A percentile compares a stretch with the other conserved stretches of the same genome.
Conservation (phyloP, 495 filamentous ascomycete genomes). For the Cairneyella variabilis region DNA sequence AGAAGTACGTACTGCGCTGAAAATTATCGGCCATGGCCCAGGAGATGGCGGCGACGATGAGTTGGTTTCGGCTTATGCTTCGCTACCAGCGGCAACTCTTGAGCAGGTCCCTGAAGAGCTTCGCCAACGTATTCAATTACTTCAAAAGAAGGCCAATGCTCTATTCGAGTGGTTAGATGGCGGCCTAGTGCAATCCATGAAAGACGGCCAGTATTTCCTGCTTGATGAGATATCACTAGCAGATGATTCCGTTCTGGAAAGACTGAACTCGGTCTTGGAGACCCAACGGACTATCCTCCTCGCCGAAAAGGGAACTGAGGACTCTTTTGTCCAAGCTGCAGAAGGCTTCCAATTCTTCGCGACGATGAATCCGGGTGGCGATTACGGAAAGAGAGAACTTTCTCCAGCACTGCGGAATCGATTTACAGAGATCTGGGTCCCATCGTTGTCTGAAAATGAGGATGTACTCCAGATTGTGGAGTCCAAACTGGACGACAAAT, state of each 20-base stretch:
- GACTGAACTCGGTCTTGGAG: conserved; percentile 97
- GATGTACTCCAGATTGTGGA: conserved; percentile 85
- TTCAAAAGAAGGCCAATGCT: conserved; percentile 62
- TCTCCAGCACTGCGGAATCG: conserved; percentile 93
- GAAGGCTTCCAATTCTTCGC: conserved; percentile 92
- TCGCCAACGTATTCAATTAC: conserved; percentile 52
- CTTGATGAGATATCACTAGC: conserved; percentile 97
- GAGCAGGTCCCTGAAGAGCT: conserved; percentile 44
- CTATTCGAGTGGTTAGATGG: conserved; percentile 98
- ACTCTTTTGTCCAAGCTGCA: conserved; percentile 72
- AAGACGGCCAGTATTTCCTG: conserved; percentile 80
- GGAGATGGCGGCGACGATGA: conserved; percentile 32
- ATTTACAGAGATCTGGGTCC: conserved; percentile 99
- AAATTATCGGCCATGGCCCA: conserved; percentile 30
- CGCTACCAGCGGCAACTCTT: conserved; percentile 9
- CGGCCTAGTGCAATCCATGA: conserved; percentile 93
- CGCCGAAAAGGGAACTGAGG: conserved; percentile 84
- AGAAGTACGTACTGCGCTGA: conserved; percentile 53
- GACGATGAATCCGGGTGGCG: conserved; percentile 98
- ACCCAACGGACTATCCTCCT: conserved; percentile 79
- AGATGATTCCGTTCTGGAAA: conserved; percentile 94
- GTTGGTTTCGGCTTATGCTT: conserved; percentile 12
- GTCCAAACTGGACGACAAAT: conserved; percentile 56
- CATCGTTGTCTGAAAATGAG: conserved; percentile 70
- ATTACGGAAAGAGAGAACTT: conserved; percentile 96